Percentiles rank a stretch among this genome's conserved stretches.
Conservation (phyloP, 106 monocot genomes). For the Dactylorhiza incarnata region DNA sequence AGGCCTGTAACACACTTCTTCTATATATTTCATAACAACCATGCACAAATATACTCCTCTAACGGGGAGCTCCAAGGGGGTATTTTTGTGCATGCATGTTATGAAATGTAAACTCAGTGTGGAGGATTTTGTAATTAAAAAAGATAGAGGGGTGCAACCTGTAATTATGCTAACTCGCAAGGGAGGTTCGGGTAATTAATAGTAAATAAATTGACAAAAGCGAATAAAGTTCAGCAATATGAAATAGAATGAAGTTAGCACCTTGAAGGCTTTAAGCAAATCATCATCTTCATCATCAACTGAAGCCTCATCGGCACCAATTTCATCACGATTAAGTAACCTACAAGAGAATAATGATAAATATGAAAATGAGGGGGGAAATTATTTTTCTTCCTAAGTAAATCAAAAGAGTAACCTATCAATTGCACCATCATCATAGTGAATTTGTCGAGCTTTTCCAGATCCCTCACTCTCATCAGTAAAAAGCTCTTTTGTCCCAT, state of each 20-base stretch:
- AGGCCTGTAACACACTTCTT: too few relatives aligned
- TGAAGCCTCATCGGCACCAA: slow-evolving; percentile 60
- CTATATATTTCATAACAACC: too few relatives aligned
- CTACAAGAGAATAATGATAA: slow-evolving; percentile 20
- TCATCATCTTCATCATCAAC: slow-evolving; percentile 84
- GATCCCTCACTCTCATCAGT: slow-evolving; percentile 81
- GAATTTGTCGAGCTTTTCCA: slow-evolving; percentile 93
- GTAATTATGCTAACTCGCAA: too few relatives aligned
- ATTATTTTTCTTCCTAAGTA: background rate
- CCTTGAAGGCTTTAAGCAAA: slow-evolving; percentile 96
- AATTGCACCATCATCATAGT: slow-evolving; percentile 96
- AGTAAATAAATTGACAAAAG: too few relatives aligned
- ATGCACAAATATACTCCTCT: too few relatives aligned
- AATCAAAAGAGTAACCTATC: slow-evolving; percentile 45
- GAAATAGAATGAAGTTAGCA: slow-evolving; percentile 10
- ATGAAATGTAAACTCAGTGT: too few relatives aligned
- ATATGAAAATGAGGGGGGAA: background rate
- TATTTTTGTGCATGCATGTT: too few relatives aligned
- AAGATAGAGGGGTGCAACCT: too few relatives aligned
- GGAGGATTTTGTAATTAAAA: too few relatives aligned
- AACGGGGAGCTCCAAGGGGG: too few relatives aligned
- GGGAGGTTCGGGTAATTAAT: too few relatives aligned
- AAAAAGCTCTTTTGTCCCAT: slow-evolving; percentile 96
- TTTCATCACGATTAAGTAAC: slow-evolving; percentile 85
- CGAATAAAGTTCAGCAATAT: background rate